These are phyloP conservation scores for Nakazawaea wyomingensis DNA, from an alignment of 805 yeast species.

Conservation along the genomic window DNA sequence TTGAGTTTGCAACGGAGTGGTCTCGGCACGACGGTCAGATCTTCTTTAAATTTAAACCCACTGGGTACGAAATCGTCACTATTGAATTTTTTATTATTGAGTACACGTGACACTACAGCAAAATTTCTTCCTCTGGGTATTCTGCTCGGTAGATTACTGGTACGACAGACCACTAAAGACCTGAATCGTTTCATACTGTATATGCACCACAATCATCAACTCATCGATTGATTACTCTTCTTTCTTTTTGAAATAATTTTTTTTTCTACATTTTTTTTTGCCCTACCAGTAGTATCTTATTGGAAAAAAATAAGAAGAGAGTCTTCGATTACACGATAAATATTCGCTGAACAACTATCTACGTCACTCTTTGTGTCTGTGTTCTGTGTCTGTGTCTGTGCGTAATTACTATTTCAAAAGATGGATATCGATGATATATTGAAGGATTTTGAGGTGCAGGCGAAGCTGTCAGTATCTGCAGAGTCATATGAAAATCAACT, in stretches of 20 bases:
- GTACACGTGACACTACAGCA: not conserved
- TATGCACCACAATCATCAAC: not conserved
- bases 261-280: not conserved
- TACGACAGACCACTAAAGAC: not conserved
- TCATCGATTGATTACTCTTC: not conserved
- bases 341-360: too few relatives aligned
- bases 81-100: not conserved
- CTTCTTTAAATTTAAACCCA: not conserved
- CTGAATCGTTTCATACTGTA: not conserved
- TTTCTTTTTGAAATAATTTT: not conserved
- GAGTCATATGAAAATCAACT: conserved; percentile 15
- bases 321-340: too few relatives aligned
- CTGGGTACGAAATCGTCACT: not conserved
- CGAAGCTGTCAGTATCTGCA: conserved; percentile 20
- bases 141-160: not conserved
- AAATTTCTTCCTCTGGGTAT: not conserved
- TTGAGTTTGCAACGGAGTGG: not conserved
- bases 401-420: not conserved
- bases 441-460: conserved; percentile 50
- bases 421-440: conserved; percentile 70
- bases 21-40: not conserved
- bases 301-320: too few relatives aligned
- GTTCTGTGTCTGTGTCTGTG: too few relatives aligned
- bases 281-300: too few relatives aligned
- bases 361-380: too few relatives aligned